Percentiles rank a stretch among this genome's conserved stretches.
Evolutionary conservation across 1,139 yeast genomes (phyloP).

Genomic region (Blastobotrys persicus): DNA sequence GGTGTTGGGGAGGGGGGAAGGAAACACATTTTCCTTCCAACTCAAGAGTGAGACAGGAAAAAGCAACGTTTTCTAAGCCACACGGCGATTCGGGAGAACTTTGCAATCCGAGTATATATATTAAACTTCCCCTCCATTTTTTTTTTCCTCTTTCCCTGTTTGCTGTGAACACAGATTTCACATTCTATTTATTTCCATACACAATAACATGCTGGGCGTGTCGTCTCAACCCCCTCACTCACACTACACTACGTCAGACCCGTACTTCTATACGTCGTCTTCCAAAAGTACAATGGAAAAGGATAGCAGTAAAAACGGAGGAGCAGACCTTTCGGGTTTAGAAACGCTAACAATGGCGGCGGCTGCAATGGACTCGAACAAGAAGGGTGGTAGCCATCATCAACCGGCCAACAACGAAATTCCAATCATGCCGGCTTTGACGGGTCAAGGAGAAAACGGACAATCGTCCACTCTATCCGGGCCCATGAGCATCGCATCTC

Average conservation of each 20-base stretch:
- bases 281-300: constrained; percentile 1
- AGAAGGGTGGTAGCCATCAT: too few species aligned
- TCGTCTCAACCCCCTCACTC: constrained; percentile 5
- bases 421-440: constrained; percentile 2
- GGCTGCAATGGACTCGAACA: constrained; percentile 8
- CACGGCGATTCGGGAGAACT: neutral
- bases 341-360: constrained; percentile 19
- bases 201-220: constrained; percentile 3
- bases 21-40: neutral
- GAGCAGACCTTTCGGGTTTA: constrained; percentile 10
- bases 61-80: neutral
- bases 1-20: too few species aligned
- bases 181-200: neutral
- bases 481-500: constrained; percentile 22
- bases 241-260: constrained; percentile 1
- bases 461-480: constrained; percentile 9
- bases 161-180: neutral
- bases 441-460: too few species aligned
- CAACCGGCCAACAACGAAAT: neutral
- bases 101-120: neutral
- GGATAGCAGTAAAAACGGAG: neutral
- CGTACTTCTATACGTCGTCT: constrained; percentile 7
- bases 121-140: neutral
- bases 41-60: neutral
- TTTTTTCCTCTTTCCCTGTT: constrained; percentile 1